Base-by-base conservation (phyloP, 164 flowering plant species). In the Platanus orientalis region DNA sequence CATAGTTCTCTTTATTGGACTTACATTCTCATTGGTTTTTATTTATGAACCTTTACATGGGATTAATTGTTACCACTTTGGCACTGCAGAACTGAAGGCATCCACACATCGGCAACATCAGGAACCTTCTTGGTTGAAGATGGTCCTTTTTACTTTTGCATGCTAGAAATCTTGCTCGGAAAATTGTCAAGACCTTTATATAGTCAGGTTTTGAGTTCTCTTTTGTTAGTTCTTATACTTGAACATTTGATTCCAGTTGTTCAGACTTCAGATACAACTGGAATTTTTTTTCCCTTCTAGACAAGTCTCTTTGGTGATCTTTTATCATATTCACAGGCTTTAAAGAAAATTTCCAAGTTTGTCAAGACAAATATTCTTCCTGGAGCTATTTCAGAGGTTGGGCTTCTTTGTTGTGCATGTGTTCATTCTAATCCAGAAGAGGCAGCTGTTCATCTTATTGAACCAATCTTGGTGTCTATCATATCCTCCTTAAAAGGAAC, bases 341-440 rank as follows among this genome's bases (percentile, higher is more conserved):
- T 95, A 78, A 91, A 81, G 68, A 95, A 88, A 72, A 84, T 91
- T 39, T 85, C 96, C 54, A 95, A 88, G 80, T 95, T 91, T 85
- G 90, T 95, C 27, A 80, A 62, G 63, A 78, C 88, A 64, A 95
- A 86, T 76, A 89, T 91, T 79, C 99, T 95, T 75, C 96, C 99
- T 70, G 99, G 99, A 60, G 99, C 96, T 70, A 75, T 89, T 69
- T 93, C 90, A 23, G 99, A 95, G 78, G 84, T 95, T 73, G 99
- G 99, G 63, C 83, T 89, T 75, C 97, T 95, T 69, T 91, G 97
- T 69, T 86, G 96, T 85, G 97, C 99, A 54, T 91, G 96, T 68
- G 83, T 95, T 71, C 92, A 89, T 70, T 78, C 96, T 58, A 85
- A 86, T 64, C 96, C 96, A 48, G 89, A 86, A 62, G 96, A 88